A percentile compares a stretch with the other conserved stretches of the same genome.
These are phyloP conservation scores for Arctium minus DNA, from an alignment of 129 eudicot species.

Conservation along the genomic window DNA sequence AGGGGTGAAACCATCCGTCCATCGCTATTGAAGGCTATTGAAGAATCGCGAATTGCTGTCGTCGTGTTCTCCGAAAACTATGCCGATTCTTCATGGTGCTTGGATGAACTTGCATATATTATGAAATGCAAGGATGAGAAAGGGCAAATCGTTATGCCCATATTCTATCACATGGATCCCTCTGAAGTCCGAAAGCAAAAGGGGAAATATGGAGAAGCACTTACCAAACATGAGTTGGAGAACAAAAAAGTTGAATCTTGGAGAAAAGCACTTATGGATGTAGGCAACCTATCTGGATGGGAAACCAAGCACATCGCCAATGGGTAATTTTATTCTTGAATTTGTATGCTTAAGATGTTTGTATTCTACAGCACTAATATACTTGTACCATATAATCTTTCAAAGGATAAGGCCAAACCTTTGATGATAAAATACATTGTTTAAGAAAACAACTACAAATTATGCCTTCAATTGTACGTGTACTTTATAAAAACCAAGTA, in stretches of 20 bases:
- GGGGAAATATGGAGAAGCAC: background rate
- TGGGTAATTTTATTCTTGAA: constrained; percentile 2
- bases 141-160: background rate
- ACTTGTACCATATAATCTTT: no score
- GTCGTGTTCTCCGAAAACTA: background rate
- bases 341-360: no score
- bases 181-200: background rate
- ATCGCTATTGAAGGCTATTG: background rate
- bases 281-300: no score
- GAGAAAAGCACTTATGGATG: constrained; percentile 4
- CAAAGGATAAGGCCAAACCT: no score
- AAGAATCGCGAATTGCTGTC: constrained; percentile 8
- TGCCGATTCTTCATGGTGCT: constrained; percentile 6
- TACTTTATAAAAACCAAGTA: no score
- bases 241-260: constrained; percentile 14
- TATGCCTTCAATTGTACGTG: no score
- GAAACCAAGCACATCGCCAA: background rate
- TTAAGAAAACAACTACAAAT: no score
- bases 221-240: constrained; percentile 3
- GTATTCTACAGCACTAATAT: no score
- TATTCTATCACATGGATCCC: constrained; percentile 14
- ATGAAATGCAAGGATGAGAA: background rate
- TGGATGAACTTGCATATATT: constrained; percentile 18
- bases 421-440: no score
- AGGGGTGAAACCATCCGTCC: background rate